Evolutionary conservation across 805 yeast genomes (phyloP).

Genomic region (Ogataea thermomethanolica): DNA sequence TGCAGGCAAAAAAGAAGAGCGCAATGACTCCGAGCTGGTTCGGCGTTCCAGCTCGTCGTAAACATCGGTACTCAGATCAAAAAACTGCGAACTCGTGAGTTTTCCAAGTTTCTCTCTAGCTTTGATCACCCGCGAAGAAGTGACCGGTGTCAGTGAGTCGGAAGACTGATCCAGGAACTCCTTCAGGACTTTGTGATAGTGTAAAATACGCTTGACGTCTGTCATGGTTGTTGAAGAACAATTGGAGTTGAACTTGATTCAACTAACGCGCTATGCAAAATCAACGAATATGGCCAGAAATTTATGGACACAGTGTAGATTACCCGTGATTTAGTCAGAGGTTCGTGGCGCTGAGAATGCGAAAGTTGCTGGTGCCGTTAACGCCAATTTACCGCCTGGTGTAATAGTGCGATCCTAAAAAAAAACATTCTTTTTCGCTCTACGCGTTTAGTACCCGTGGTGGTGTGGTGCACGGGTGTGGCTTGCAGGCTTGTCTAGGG

Average conservation of each 20-base stretch:
- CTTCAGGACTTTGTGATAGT: conserved; percentile 47
- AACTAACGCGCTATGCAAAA: not conserved
- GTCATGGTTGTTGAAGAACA: conserved; percentile 10
- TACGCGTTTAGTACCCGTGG: not conserved
- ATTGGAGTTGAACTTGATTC: not conserved
- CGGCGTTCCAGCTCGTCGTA: conserved; percentile 89
- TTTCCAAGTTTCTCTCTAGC: conserved; percentile 84
- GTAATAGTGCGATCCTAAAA: conserved; percentile 1
- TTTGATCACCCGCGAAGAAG: conserved; percentile 63
- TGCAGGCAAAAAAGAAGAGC: conserved; percentile 63
- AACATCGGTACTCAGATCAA: conserved; percentile 90
- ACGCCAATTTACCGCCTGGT: not conserved
- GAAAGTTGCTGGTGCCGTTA: not conserved
- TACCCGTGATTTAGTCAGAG: not conserved
- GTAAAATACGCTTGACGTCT: conserved; percentile 18
- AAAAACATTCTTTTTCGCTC: conserved; percentile 1
- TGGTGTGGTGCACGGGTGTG: conserved; percentile 4
- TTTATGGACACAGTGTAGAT: no score
- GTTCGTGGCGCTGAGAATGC: not conserved
- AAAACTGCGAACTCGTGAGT: conserved; percentile 76
- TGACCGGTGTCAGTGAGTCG: conserved; percentile 40
- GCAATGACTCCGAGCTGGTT: conserved; percentile 47
- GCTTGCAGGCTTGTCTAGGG: not conserved
- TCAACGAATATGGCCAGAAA: not conserved
- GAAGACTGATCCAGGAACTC: conserved; percentile 49